phyloP scores from a whole-genome alignment of 1,139 yeast genomes.

The Yamadazyma triangularis region DNA sequence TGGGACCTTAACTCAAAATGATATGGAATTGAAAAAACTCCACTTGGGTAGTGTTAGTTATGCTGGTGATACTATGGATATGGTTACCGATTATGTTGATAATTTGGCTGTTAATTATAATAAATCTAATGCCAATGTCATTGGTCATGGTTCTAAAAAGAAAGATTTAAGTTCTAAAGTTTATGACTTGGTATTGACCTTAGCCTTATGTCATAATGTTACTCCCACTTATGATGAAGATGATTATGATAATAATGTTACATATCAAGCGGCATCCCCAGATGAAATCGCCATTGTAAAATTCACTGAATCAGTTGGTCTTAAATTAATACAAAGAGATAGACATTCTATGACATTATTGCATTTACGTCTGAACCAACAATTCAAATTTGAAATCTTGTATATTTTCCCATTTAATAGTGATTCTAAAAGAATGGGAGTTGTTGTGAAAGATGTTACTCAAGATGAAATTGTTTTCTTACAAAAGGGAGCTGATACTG shows the following conservation, averaged over 20 bases:
- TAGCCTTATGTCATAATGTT: slow-evolving; percentile 93
- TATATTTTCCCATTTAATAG: slow-evolving; percentile 92
- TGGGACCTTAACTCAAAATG: slow-evolving; percentile 96
- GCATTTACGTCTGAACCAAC: slow-evolving; percentile 56
- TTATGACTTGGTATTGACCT: slow-evolving; percentile 71
- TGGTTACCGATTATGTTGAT: slow-evolving; percentile 67
- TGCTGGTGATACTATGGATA: slow-evolving; percentile 88
- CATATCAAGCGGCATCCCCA: slow-evolving; percentile 97
- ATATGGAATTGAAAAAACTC: slow-evolving; percentile 91
- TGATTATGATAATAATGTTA: slow-evolving; percentile 24
- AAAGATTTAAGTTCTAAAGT: slow-evolving; percentile 69
- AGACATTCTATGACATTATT: slow-evolving; percentile 65
- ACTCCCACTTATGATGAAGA: slow-evolving; percentile 42
- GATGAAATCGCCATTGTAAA: slow-evolving; percentile 97
- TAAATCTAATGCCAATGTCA: slow-evolving; percentile 7
- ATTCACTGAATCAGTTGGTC: slow-evolving; percentile 83
- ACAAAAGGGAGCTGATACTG: slow-evolving; percentile 96
- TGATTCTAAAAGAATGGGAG: slow-evolving; percentile 96
- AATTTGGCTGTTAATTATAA: slow-evolving; percentile 18
- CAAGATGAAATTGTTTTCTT: slow-evolving; percentile 76
- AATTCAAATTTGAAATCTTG: slow-evolving; percentile 60
- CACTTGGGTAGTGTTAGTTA: slow-evolving; percentile 92
- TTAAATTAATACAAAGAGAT: slow-evolving; percentile 76
- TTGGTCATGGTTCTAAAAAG: slow-evolving; percentile 24
- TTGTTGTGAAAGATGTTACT: slow-evolving; percentile 61